phyloP scores from a whole-genome alignment of 1,139 yeast genomes.

The Yamadazyma jaroonii region DNA sequence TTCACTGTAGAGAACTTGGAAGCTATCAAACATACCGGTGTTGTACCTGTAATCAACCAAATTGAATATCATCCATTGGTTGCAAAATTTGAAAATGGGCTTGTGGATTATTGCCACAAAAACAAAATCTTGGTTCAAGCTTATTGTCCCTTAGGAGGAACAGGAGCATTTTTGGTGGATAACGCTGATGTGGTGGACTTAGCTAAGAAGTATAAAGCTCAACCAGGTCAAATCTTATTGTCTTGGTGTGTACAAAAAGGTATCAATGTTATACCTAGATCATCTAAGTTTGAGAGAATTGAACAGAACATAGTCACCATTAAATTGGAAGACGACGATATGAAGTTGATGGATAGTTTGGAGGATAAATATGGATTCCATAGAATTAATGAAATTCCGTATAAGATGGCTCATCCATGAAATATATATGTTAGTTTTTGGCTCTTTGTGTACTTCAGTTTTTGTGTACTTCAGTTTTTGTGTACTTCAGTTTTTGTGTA shows the following conservation, averaged over 20 bases:
- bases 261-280: slow-evolving; percentile 69
- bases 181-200: slow-evolving; percentile 46
- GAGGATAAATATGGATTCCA: slow-evolving; percentile 34
- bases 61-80: slow-evolving; percentile 73
- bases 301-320: slow-evolving; percentile 52
- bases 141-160: slow-evolving; percentile 76
- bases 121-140: slow-evolving; percentile 65
- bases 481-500: neutral
- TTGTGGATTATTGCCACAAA: slow-evolving; percentile 50
- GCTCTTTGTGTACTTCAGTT: too few species aligned
- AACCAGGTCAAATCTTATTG: slow-evolving; percentile 60
- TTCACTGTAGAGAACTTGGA: slow-evolving; percentile 51
- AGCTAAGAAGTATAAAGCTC: slow-evolving; percentile 53
- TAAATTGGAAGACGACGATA: slow-evolving; percentile 51
- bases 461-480: too few species aligned
- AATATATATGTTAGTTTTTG: too few species aligned
- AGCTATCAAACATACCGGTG: slow-evolving; percentile 43
- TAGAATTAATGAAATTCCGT: slow-evolving; percentile 17
- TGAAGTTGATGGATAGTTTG: slow-evolving; percentile 44
- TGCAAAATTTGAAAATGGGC: slow-evolving; percentile 53
- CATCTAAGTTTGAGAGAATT: slow-evolving; percentile 58
- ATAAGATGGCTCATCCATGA: too few species aligned
- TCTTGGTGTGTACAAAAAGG: slow-evolving; percentile 74
- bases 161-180: slow-evolving; percentile 59
- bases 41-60: slow-evolving; percentile 71